Conservation (phyloP, 768 basidiomycete species). For the Filobasidium floriforme region DNA sequence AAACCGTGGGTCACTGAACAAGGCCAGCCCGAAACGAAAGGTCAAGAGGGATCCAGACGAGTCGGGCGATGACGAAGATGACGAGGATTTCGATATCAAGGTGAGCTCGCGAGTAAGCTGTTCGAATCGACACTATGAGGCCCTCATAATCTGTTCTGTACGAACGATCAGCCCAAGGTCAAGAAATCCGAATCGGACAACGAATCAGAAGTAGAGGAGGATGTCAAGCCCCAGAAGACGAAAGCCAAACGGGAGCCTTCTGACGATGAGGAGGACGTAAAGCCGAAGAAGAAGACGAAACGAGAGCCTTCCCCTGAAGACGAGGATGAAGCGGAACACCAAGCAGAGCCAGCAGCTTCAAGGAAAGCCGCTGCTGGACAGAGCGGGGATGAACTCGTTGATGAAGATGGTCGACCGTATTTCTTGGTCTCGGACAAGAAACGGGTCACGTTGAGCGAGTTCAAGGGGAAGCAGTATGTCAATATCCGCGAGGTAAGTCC, state of each 20-base stretch:
- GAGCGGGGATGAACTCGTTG: neutral
- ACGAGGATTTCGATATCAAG: constrained; percentile 57
- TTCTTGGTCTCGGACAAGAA: constrained; percentile 6
- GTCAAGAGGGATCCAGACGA: constrained; percentile 2
- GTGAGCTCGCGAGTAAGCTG: constrained; percentile 44
- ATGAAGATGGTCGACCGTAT: neutral
- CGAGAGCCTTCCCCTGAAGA: neutral
- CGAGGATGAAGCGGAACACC: neutral
- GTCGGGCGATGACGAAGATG: constrained; percentile 48
- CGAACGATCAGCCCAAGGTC: neutral
- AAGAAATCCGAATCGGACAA: neutral
- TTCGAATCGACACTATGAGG: neutral
- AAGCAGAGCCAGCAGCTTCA: neutral
- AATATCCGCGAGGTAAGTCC: constrained; percentile 5
- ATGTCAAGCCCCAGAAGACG: neutral
- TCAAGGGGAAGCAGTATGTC: constrained; percentile 5
- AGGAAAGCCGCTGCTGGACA: neutral
- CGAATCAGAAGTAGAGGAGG: neutral
- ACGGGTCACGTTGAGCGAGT: neutral
- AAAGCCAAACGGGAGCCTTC: neutral
- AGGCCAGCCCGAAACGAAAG: neutral
- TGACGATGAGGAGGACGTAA: neutral
- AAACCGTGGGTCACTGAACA: too few species aligned
- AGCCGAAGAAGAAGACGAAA: constrained; percentile 2
- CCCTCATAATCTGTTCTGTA: too few species aligned